Base-by-base conservation (phyloP, 208 protist genomes). In the Trypanosomatidae sp. region DNA sequence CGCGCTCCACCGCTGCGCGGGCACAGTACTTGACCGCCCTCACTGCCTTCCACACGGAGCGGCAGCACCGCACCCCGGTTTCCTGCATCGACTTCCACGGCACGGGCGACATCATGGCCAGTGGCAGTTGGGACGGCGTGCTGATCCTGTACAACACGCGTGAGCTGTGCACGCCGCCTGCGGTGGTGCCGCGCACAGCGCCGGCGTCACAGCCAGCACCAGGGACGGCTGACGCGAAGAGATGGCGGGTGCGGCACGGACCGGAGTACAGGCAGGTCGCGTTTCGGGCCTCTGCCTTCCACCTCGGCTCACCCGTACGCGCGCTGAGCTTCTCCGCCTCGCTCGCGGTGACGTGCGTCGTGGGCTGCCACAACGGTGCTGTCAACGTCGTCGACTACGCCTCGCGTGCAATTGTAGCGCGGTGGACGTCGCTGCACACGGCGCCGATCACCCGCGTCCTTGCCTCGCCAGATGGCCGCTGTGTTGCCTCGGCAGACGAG, bases 341-440 rank as follows among this genome's bases (percentile, higher is more conserved):
- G 13, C 74, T 94, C 69, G 86, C 92, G 17, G 75, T 93, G 13
- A 96, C 89, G 10, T 92, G 92, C 77, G 89, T 91, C 10, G 85
- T 88, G 1, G 93, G 84, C 33, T 80, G 81, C 56, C 86, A 83
- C 74, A 79, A 85, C 69, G 91, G 93, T 22, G 43, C 73, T 12
- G 72, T 97, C 25, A 58, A 69, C 13, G 74, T 95, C 0, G 79
- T 93, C 43, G 93, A 97, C 58, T 70, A 84, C 56, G 91, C 87
- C 52, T 81, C 89, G 1, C 69, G 78, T 1, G 33, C 69, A 28
- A 72, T 83, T 10, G 87, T 83, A 62, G 77, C 81, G 53, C 75
- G 67, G 7, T 69, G 93, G 60, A 46, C 67, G 2, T 64, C 66
- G 59, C 80, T 90, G 55, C 89, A 96, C 81, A 69, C 69, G 30